phyloP scores from a whole-genome alignment of 2,329 filamentous ascomycete genomes.

The Claviceps fusiformis region DNA sequence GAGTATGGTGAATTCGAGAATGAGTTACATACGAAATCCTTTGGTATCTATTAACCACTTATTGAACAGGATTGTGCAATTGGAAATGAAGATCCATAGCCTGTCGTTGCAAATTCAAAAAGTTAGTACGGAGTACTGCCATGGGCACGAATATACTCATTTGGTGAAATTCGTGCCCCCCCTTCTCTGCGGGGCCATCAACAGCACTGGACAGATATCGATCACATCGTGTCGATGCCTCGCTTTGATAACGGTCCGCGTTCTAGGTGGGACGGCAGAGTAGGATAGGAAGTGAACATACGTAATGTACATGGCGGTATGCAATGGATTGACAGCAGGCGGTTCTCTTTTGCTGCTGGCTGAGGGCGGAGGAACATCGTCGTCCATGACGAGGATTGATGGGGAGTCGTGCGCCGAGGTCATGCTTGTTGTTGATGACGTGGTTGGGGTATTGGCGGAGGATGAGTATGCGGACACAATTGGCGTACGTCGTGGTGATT shows the following conservation, averaged over 20 bases:
- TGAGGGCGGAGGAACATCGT: conserved; percentile 11
- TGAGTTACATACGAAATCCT: conserved; percentile 12
- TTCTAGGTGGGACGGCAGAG: neutral
- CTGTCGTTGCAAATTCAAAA: conserved; percentile 14
- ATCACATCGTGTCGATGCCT: neutral
- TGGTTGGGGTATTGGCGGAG: neutral
- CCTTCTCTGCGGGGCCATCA: neutral
- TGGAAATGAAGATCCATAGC: conserved; percentile 76
- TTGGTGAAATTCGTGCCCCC: neutral
- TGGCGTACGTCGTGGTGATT: neutral
- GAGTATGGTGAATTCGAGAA: no score
- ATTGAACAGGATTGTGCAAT: conserved; percentile 80
- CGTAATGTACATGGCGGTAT: conserved; percentile 22
- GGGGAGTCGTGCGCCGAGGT: neutral
- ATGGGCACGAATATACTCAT: no score
- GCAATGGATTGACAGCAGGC: conserved; percentile 11
- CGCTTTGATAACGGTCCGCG: neutral
- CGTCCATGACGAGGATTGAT: conserved; percentile 6
- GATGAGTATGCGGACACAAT: neutral
- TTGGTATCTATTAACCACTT: conserved; percentile 63
- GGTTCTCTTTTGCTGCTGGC: conserved; percentile 7
- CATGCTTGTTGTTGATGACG: neutral
- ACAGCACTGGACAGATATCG: neutral
- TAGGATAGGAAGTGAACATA: conserved; percentile 7
- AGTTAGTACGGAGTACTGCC: neutral